Evolutionary conservation across 1,284 basidiomycete genomes (phyloP).

Genomic region (Apiotrichum gracile): DNA sequence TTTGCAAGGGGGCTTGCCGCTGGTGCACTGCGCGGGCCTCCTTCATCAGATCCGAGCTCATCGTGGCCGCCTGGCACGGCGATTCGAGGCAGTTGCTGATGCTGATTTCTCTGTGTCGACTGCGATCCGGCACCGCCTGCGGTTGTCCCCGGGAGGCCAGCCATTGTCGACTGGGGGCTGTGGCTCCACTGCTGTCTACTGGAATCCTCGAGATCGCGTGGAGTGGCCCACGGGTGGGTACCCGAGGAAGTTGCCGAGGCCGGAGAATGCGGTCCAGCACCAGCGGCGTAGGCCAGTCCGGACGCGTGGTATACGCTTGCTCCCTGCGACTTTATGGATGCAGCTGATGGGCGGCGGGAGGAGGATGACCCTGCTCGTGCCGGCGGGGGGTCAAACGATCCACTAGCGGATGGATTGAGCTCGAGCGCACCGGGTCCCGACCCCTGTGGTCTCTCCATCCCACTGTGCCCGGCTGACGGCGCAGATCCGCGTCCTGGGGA

Average conservation of each 20-base stretch:
- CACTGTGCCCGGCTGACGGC: not conserved
- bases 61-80: slow-evolving; percentile 13
- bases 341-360: slow-evolving; percentile 20
- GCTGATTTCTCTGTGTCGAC: not conserved
- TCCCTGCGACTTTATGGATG: slow-evolving; percentile 16
- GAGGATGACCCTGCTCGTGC: not conserved
- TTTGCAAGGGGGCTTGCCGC: slow-evolving; percentile 8
- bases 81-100: slow-evolving; percentile 20
- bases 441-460: slow-evolving; percentile 2
- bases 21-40: slow-evolving; percentile 28
- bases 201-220: slow-evolving; percentile 2
- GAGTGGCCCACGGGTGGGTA: slow-evolving; percentile 11
- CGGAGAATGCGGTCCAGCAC: slow-evolving; percentile 14
- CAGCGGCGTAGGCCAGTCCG: not conserved
- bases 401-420: not conserved
- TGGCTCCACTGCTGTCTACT: not conserved
- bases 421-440: not conserved
- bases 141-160: not conserved
- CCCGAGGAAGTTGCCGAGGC: slow-evolving; percentile 24
- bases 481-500: not conserved
- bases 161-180: not conserved
- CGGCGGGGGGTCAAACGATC: not conserved
- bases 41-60: slow-evolving; percentile 4
- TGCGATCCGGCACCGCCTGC: not conserved
- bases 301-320: not conserved